Evolutionary conservation across 169 alveolate genomes (phyloP), one percentile per base, ranked within the genome.

Genomic region (Besnoitia besnoiti): DNA sequence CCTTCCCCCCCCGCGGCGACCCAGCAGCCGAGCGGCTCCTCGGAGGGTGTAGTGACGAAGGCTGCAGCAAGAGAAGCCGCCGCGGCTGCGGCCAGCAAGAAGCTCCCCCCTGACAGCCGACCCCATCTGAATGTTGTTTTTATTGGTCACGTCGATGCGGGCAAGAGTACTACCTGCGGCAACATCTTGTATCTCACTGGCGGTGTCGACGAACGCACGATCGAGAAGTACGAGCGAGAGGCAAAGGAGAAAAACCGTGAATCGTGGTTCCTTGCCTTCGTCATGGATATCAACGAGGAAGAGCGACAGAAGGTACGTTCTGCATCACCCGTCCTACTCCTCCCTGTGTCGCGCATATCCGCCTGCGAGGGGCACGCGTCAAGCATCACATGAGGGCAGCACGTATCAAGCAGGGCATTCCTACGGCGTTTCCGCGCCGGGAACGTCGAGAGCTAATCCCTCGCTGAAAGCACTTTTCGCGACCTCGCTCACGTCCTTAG

Each of bases 111-210:
- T 8, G 99, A 97, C 85, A 95, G 98, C 19, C 94, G 99, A 92
- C 98, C 96, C 40, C 99, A 98, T 47, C 94, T 97, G 93, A 98
- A 99, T 93, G 96, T 99, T 46, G 99, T 99, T 42, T 99, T 99
- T 95, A 99, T 99, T 47, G 99, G 99, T 24, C 99, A 99, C 95
- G 99, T 99, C 46, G 99, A 99, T 96, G 99, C 99, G 39, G 99
- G 99, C 59, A 99, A 99, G 96, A 98, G 99, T 51, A 99, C 99
- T 21, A 99, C 99, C 35, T 99, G 99, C 89, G 99, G 99, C 30
- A 98, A 98, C 92, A 97, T 99, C 49, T 93, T 99, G 93, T 96
- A 92, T 91, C 92, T 95, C 33, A 93, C 97, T 51, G 99, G 99
- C 24, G 96, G 98, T 92, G 99, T 99, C 30, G 99, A 98, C 94